A percentile compares a stretch with the other conserved stretches of the same genome.
Evolutionary conservation across 78 protist species (phyloP).

Genomic region (Dictyostelium brefeldianum): DNA sequence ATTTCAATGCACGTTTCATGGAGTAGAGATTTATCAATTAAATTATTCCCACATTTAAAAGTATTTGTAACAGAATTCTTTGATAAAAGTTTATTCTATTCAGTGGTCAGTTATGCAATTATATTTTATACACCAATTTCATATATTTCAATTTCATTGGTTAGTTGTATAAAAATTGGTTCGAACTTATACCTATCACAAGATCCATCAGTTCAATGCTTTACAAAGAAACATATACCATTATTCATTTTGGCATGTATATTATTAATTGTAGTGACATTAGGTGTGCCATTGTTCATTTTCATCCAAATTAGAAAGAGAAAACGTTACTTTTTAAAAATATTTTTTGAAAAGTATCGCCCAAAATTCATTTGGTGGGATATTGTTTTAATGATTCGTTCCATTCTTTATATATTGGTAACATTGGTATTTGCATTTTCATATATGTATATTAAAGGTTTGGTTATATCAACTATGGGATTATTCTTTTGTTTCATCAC

Average conservation of each 20-base stretch:
- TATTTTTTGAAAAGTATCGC: conserved; percentile 37
- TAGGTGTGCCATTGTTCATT: conserved; percentile 58
- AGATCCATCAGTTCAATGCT: conserved; percentile 47
- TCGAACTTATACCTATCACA: not conserved
- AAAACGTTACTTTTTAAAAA: conserved; percentile 35
- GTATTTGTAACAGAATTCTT: not conserved
- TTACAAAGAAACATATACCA: not conserved
- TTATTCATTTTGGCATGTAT: not conserved
- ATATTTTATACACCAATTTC: conserved; percentile 46
- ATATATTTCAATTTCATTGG: conserved; percentile 23
- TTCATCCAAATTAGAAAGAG: conserved; percentile 5
- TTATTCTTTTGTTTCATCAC: conserved; percentile 24
- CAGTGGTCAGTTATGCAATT: not conserved
- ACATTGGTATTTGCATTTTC: conserved; percentile 12
- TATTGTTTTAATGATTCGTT: conserved; percentile 17
- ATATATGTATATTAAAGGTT: conserved; percentile 27
- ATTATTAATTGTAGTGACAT: not conserved
- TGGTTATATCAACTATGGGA: conserved; percentile 42
- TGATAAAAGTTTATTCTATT: not conserved
- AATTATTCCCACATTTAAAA: not conserved
- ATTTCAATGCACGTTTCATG: not conserved
- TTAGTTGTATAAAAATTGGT: conserved; percentile 22
- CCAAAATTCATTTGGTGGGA: conserved; percentile 52
- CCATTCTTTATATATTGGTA: not conserved
- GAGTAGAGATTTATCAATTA: not conserved